These are phyloP conservation scores for Oryza brachyantha DNA, from an alignment of 176 grass and related monocot species.

Conservation along the genomic window DNA sequence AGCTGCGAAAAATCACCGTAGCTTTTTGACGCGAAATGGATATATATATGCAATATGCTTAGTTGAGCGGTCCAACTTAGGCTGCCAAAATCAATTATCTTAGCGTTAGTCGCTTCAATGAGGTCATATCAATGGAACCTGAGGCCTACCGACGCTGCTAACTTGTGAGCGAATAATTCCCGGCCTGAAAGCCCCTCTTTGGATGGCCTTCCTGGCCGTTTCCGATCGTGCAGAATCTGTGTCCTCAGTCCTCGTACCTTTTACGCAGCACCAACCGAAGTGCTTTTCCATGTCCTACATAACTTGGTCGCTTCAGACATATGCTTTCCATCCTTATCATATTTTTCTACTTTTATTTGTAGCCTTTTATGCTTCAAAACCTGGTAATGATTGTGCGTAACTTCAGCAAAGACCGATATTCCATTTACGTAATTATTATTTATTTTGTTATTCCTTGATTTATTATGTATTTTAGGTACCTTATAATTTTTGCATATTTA, in stretches of 20 bases:
- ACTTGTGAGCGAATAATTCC: not conserved
- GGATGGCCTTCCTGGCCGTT: not conserved
- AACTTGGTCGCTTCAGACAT: not conserved
- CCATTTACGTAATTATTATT: too few relatives aligned
- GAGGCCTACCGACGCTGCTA: not conserved
- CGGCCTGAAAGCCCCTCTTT: constrained; percentile 16
- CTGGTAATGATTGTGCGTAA: too few relatives aligned
- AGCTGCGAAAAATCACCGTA: not conserved
- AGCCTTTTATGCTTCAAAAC: too few relatives aligned
- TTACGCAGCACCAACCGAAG: not conserved
- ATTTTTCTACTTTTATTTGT: too few relatives aligned
- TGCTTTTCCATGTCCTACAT: not conserved
- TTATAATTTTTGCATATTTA: too few relatives aligned
- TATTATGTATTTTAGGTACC: too few relatives aligned
- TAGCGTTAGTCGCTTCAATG: not conserved
- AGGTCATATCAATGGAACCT: not conserved
- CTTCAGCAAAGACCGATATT: too few relatives aligned
- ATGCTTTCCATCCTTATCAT: too few relatives aligned
- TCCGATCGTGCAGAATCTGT: not conserved
- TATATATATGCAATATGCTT: too few relatives aligned
- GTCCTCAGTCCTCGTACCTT: not conserved
- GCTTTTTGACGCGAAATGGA: not conserved
- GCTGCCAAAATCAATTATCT: not conserved
- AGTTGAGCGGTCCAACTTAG: not conserved
- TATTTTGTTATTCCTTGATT: too few relatives aligned